Conservation (phyloP, 1,284 basidiomycete genomes). For the Heterobasidion occidentale region DNA sequence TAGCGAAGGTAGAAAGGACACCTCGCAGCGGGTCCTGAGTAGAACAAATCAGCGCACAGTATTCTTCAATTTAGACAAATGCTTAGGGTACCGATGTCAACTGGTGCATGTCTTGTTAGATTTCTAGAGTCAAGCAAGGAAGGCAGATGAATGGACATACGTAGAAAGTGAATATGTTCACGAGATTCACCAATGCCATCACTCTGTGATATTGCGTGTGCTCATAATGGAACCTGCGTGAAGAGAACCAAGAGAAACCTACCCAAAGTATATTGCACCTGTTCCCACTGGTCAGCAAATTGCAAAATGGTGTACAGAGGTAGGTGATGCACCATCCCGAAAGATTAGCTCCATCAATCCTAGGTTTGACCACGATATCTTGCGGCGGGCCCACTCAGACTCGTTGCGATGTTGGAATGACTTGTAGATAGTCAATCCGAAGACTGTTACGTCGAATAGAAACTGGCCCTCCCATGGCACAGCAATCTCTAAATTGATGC, state of each 20-base stretch:
- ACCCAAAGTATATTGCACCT: conserved; percentile 26
- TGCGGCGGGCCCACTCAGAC: not conserved
- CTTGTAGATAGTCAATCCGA: conserved; percentile 20
- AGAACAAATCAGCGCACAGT: too few species aligned
- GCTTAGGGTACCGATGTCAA: not conserved
- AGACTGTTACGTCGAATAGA: conserved; percentile 20
- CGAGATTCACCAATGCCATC: conserved; percentile 24
- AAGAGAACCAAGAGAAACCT: conserved; percentile 4
- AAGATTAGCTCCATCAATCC: conserved; percentile 18
- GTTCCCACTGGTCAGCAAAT: not conserved
- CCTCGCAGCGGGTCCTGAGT: conserved; percentile 21
- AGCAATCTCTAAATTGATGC: conserved; percentile 15
- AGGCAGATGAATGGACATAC: conserved; percentile 13
- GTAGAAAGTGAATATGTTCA: conserved; percentile 25
- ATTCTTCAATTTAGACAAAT: not conserved
- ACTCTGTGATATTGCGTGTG: conserved; percentile 14
- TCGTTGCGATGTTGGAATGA: conserved; percentile 11
- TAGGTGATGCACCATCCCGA: conserved; percentile 17
- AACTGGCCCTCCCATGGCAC: conserved; percentile 23
- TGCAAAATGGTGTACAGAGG: not conserved
- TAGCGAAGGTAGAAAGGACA: conserved; percentile 20
- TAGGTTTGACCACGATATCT: not conserved
- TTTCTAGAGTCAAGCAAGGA: not conserved
- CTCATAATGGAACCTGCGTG: not conserved
- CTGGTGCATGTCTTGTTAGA: not conserved